Base-by-base conservation (phyloP, 306 rosid genomes). In the Dryas octopetala region DNA sequence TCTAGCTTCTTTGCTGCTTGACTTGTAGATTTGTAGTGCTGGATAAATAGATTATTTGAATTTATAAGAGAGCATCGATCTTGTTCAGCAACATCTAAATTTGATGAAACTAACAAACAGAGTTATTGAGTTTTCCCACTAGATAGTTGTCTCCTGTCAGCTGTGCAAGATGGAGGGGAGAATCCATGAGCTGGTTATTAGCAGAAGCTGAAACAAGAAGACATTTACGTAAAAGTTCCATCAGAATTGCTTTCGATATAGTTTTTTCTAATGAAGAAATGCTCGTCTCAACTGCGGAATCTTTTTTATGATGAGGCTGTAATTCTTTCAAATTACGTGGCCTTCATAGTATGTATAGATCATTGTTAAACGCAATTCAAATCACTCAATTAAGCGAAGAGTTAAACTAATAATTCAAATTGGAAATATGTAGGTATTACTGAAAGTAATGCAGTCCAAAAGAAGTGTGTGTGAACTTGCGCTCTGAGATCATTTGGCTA, bases 1-100 rank as follows among this genome's bases (percentile, higher is more conserved):
- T 92, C 91, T 14, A 96, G 84, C 81, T 88, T 83, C 83, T 65
- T 76, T 66, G 85, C 74, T 71, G 96, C 96, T 79, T 71, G 83
- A 4, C 19, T 79, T n/a, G 89, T 47, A 55, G 86, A 86, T 71
- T 85, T 74, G 66, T 90, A 92, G 65, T 66, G 80, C 76, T 81
- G 86, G 57, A 59, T 74, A 28, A 86, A 78, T 62, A 62, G 66
- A 79, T 51, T 68, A 5, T 63, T 73, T 43, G 86, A 80, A 66
- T 80, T 59, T 71, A 55, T 28, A 47, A 48, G 15, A 62, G 55
- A 68, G 86, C 19, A 74, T 72, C n/a, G n/a, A n/a, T n/a, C 78
- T 63, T 78, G 80, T 61, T 82, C 79, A 6, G 70, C 73, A 28
- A 17, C 61, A 74, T 78, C 80, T 17, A 60, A 66, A 83, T 88